A percentile compares a stretch with the other conserved stretches of the same genome.
phyloP scores from a whole-genome alignment of 805 yeast genomes.

The Teunomyces tritomae region DNA sequence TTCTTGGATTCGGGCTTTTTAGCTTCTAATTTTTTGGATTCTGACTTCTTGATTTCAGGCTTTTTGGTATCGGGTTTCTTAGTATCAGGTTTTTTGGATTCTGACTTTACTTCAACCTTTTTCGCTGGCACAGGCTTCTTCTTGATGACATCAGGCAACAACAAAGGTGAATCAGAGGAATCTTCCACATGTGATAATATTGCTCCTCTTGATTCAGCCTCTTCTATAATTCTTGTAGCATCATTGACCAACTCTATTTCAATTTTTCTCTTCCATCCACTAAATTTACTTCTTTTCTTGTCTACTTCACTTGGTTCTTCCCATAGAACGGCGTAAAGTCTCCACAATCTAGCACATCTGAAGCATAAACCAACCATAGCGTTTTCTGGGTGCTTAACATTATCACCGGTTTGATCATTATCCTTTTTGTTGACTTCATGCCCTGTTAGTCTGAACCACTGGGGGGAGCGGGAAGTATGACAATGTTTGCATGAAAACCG shows the following conservation, averaged over 20 bases:
- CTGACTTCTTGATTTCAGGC: background rate
- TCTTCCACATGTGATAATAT: constrained; percentile 18
- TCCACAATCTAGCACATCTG: constrained; percentile 89
- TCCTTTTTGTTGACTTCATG: constrained; percentile 38
- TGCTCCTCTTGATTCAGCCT: constrained; percentile 38
- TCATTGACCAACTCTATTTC: constrained; percentile 71
- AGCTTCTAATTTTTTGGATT: background rate
- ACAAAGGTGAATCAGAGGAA: background rate
- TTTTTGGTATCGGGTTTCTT: constrained; percentile 6
- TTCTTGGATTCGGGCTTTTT: constrained; percentile 8
- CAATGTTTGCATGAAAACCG: constrained; percentile 72
- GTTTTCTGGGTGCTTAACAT: constrained; percentile 13
- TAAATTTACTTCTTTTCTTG: constrained; percentile 43
- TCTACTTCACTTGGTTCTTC: constrained; percentile 69
- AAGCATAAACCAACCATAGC: constrained; percentile 65
- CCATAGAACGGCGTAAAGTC: constrained; percentile 87
- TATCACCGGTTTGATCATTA: constrained; percentile 3
- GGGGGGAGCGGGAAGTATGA: constrained; percentile 47
- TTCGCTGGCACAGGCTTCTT: constrained; percentile 3
- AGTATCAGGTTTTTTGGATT: background rate
- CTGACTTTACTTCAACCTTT: constrained; percentile 4
- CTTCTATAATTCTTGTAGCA: constrained; percentile 49
- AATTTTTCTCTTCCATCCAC: constrained; percentile 57
- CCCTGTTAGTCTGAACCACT: constrained; percentile 76
- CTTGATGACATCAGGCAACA: background rate